Evolutionary conservation across 768 basidiomycete genomes (phyloP), one percentile per base, ranked within the genome.

Genomic region (Trametes gibbosa): DNA sequence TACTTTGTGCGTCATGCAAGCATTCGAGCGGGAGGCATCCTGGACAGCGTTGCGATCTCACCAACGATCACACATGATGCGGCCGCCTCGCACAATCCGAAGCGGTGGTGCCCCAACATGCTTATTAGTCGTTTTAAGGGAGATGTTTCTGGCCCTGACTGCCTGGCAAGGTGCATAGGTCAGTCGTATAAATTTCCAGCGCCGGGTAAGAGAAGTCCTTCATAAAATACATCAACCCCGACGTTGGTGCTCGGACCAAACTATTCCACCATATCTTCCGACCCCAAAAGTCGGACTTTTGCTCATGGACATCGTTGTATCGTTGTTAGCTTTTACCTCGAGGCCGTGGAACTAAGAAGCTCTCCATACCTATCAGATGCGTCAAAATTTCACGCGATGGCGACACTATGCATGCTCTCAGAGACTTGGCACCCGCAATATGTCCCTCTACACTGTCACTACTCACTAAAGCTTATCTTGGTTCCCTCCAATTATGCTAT

Each of bases 131-230:
- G 13, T 14, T 14, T 5, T 35, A 17, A 14, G 6, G 37, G 13
- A 13, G 5, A 39, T 39, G 6, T 6, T 39, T 14, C 17, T 39
- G 5, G 37, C 37, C 4, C 13, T 14, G 37, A 39, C 7, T 14
- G 13, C 5, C 37, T 39, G 6, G 37, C 7, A 5, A 19, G 29
- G n/a, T 21, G 42, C 19, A 21, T 19, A 21, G 4, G 60, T 61
- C 29, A n/a, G 29, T 47, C 48, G 37, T 14, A 23, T 48, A 17
- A 25, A 8, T 27, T 10, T 9, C 27, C 45, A 8, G 34, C 45
- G 56, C 57, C 63, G 63, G 63, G 68, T 68, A 68, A 56, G 68
- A 70, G 70, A 68, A 66, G 46, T 34, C 50, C 62, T 69, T 72
- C 69, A 63, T 53, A 66, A 67, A 72, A n/a, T n/a, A n/a, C n/a